Percentiles rank a stretch among this genome's conserved stretches.
These are phyloP conservation scores for Verticillium nubilum DNA, from an alignment of 2,329 filamentous ascomycete species.

Conservation along the genomic window DNA sequence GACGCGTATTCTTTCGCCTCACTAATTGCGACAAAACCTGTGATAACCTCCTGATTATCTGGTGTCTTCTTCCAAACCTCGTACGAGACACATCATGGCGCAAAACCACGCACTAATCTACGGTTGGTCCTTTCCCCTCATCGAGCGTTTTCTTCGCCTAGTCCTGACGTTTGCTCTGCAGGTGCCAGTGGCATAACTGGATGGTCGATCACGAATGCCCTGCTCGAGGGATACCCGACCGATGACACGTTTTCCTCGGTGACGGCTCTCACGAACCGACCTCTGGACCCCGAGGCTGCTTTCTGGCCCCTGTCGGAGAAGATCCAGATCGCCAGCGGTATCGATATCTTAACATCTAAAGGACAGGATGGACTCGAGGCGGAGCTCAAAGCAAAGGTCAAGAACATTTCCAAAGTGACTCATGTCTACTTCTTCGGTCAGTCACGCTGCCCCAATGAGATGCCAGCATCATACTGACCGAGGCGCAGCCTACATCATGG, in stretches of 20 bases:
- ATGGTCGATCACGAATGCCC: conserved; percentile 42
- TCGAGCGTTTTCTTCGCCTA: too few species aligned
- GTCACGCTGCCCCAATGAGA: background rate
- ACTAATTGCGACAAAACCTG: background rate
- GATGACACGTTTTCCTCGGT: conserved; percentile 36
- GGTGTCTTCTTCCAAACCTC: background rate
- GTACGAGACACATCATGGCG: background rate
- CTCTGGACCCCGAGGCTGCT: conserved; percentile 19
- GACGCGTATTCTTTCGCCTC: background rate
- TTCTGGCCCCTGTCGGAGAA: conserved; percentile 23
- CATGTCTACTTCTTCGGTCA: conserved; percentile 37
- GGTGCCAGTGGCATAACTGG: conserved; percentile 43
- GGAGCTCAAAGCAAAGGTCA: conserved; percentile 25
- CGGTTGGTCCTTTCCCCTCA: background rate
- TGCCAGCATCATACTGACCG: background rate
- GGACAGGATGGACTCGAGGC: conserved; percentile 22
- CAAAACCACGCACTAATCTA: conserved; percentile 2
- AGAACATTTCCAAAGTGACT: conserved; percentile 29
- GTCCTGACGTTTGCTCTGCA: conserved; percentile 15
- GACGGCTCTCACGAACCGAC: conserved; percentile 41
- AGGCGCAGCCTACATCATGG: conserved; percentile 25
- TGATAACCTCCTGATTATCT: background rate
- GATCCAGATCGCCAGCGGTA: conserved; percentile 25
- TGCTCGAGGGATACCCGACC: conserved; percentile 37
- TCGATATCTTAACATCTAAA: conserved; percentile 25